Evolutionary conservation across 495 filamentous ascomycete genomes (phyloP).

Genomic region (Hypoxylon trugodes): DNA sequence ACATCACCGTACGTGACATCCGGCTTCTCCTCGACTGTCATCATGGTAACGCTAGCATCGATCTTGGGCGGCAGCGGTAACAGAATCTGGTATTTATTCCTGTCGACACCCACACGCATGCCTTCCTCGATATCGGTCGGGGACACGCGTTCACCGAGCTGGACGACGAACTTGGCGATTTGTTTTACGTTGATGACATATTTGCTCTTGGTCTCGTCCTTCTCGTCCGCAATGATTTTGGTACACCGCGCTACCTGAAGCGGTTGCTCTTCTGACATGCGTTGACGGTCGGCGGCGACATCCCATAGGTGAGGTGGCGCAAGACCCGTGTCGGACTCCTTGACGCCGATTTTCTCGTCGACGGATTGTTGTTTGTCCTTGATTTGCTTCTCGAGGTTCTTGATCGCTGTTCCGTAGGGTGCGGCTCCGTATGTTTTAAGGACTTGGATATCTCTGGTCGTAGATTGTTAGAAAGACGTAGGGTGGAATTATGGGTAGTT

Average conservation of each 20-base stretch:
- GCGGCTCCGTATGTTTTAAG: slow-evolving; percentile 99
- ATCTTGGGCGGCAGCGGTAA: slow-evolving; percentile 98
- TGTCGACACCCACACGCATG: slow-evolving; percentile 97
- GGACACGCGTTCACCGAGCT: slow-evolving; percentile 94
- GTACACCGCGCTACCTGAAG: slow-evolving; percentile 97
- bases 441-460: slow-evolving; percentile 90
- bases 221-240: slow-evolving; percentile 98
- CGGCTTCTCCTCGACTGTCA: slow-evolving; percentile 99
- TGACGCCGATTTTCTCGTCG: slow-evolving; percentile 92
- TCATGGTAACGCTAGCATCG: slow-evolving; percentile 99
- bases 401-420: slow-evolving; percentile 89
- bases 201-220: slow-evolving; percentile 97
- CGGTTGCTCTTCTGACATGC: slow-evolving; percentile 97
- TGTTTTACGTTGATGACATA: slow-evolving; percentile 99
- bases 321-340: slow-evolving; percentile 97
- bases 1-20: slow-evolving; percentile 99
- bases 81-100: slow-evolving; percentile 98
- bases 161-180: slow-evolving; percentile 99
- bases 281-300: slow-evolving; percentile 94
- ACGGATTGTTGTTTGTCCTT: slow-evolving; percentile 96
- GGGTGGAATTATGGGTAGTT: not conserved
- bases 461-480: slow-evolving; percentile 46
- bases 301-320: slow-evolving; percentile 99
- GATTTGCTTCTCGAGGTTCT: slow-evolving; percentile 97
- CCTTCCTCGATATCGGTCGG: slow-evolving; percentile 99